Percentiles rank a stretch among this genome's conserved stretches.
phyloP scores from a whole-genome alignment of 2,329 filamentous ascomycete genomes.

The Penicillium sp. region DNA sequence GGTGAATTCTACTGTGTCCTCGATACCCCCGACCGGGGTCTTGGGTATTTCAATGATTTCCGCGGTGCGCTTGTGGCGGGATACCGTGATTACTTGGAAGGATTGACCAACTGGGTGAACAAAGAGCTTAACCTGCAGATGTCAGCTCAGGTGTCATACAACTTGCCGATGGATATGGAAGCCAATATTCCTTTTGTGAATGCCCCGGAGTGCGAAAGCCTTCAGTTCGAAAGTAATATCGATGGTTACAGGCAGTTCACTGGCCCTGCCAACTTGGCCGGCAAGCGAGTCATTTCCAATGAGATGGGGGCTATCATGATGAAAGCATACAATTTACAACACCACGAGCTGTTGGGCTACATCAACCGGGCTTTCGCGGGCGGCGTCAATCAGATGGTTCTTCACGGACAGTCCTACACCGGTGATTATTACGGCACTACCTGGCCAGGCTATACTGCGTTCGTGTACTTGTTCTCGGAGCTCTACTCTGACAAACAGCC shows the following conservation, averaged over 20 bases:
- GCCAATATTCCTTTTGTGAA: conserved; percentile 46
- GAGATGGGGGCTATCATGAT: conserved; percentile 43
- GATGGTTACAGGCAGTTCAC: conserved; percentile 52
- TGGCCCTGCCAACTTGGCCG: conserved; percentile 48
- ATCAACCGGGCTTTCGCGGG: conserved; percentile 50
- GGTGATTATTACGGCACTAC: conserved; percentile 54
- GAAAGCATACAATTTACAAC: conserved; percentile 34
- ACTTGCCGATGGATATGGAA: conserved; percentile 53
- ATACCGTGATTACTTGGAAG: conserved; percentile 42
- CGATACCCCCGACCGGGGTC: conserved; percentile 25
- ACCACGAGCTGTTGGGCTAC: conserved; percentile 42
- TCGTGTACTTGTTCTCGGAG: conserved; percentile 51
- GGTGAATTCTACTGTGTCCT: conserved; percentile 24
- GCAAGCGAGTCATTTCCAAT: conserved; percentile 48
- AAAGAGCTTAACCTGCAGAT: conserved; percentile 41
- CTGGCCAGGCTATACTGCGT: conserved; percentile 56
- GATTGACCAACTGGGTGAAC: conserved; percentile 42
- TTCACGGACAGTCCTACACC: conserved; percentile 54
- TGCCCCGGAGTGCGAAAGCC: conserved; percentile 51
- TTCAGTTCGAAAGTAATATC: conserved; percentile 45
- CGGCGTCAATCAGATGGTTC: conserved; percentile 52
- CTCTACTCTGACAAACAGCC: conserved; percentile 30
- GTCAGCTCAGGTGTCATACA: conserved; percentile 51
- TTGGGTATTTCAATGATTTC: conserved; percentile 34
- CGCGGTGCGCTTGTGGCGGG: conserved; percentile 28